These are phyloP conservation scores for Pyrrhoderma lamaoense DNA, from an alignment of 1,284 basidiomycete genomes.

Conservation along the genomic window DNA sequence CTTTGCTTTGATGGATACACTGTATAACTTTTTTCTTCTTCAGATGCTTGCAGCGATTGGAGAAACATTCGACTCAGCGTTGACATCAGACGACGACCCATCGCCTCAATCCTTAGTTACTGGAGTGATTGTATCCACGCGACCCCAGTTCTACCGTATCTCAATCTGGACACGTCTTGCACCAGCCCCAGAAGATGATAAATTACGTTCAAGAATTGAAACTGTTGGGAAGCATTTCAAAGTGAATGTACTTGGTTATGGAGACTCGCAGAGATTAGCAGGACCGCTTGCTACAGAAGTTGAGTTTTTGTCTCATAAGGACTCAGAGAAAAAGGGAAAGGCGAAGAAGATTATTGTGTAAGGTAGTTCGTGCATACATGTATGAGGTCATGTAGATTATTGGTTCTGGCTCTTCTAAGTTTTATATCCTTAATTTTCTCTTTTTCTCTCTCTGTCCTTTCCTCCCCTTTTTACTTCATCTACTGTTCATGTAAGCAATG, in stretches of 20 bases:
- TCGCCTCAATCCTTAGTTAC: conserved; percentile 72
- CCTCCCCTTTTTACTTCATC: too few species aligned
- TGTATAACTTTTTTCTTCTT: not conserved
- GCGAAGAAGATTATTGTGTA: conserved; percentile 74
- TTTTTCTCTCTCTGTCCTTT: too few species aligned
- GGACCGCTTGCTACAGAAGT: conserved; percentile 88
- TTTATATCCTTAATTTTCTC: conserved; percentile 2
- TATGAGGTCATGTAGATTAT: conserved; percentile 6
- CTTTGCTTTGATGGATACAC: conserved; percentile 6
- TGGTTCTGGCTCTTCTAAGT: not conserved
- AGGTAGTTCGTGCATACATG: conserved; percentile 17
- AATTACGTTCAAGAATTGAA: conserved; percentile 65
- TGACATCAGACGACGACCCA: conserved; percentile 44
- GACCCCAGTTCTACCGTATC: conserved; percentile 93
- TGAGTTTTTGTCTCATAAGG: conserved; percentile 91
- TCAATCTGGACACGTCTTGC: conserved; percentile 95
- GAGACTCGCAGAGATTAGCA: conserved; percentile 64
- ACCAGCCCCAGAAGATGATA: conserved; percentile 50
- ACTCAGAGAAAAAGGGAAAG: conserved; percentile 93
- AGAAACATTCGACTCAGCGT: conserved; percentile 87
- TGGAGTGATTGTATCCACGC: conserved; percentile 91
- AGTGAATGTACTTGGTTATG: conserved; percentile 77
- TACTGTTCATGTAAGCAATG: too few species aligned
- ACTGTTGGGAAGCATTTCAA: conserved; percentile 84
- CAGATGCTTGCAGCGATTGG: conserved; percentile 97